phyloP scores from a whole-genome alignment of 1,284 basidiomycete genomes.

The Cryptococcus wingfieldii region DNA sequence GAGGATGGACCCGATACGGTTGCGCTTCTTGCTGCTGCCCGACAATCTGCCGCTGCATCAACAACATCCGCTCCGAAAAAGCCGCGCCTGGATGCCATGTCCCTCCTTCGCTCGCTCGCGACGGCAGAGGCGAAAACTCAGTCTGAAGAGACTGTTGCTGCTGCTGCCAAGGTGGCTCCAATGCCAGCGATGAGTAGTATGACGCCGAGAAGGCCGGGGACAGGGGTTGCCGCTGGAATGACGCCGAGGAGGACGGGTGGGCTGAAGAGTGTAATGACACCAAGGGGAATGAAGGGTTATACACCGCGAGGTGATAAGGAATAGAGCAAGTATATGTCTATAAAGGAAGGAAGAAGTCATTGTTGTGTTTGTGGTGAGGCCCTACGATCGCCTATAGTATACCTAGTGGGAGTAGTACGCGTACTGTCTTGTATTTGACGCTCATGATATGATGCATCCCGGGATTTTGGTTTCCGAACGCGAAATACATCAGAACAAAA shows the following conservation, averaged over 20 bases:
- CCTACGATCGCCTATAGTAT: too few relatives aligned
- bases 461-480: neutral
- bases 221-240: conserved; percentile 5
- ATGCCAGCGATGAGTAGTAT: conserved; percentile 12
- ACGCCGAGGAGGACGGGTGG: conserved; percentile 13
- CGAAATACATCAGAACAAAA: neutral
- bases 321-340: neutral
- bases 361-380: too few relatives aligned
- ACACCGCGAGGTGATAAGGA: neutral
- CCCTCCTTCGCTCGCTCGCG: conserved; percentile 41
- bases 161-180: conserved; percentile 30
- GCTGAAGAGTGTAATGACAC: neutral
- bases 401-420: too few relatives aligned
- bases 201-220: conserved; percentile 9
- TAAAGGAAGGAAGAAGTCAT: too few relatives aligned
- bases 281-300: neutral
- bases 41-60: conserved; percentile 5
- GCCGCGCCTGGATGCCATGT: conserved; percentile 31
- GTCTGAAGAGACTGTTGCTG: conserved; percentile 29
- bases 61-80: neutral
- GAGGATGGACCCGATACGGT: conserved; percentile 30
- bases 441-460: neutral
- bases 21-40: conserved; percentile 21
- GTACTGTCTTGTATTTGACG: too few relatives aligned
- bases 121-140: conserved; percentile 31